Conservation (phyloP, 352 stramenopile genomes). For the Phytophthora boehmeriae region DNA sequence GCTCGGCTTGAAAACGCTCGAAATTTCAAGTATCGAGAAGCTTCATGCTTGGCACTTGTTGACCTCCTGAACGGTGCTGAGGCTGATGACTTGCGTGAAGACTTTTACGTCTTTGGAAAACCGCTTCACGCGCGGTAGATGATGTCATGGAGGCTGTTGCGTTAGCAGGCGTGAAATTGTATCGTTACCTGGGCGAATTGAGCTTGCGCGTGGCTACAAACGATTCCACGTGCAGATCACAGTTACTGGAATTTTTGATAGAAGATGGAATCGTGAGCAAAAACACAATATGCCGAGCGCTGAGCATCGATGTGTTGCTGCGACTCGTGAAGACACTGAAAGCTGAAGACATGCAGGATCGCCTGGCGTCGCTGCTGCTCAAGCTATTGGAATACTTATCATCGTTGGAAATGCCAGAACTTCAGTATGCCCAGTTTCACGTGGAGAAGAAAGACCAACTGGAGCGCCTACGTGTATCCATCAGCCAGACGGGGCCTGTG, state of each 20-base stretch:
- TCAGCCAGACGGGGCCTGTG: slow-evolving; percentile 78
- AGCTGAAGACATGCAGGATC: slow-evolving; percentile 56
- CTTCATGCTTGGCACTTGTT: slow-evolving; percentile 61
- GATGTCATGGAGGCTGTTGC: slow-evolving; percentile 79
- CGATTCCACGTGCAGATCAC: slow-evolving; percentile 51
- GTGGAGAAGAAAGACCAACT: slow-evolving; percentile 86
- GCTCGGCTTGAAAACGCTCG: slow-evolving; percentile 60
- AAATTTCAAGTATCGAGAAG: slow-evolving; percentile 87
- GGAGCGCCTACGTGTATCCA: slow-evolving; percentile 74
- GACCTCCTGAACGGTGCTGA: slow-evolving; percentile 69
- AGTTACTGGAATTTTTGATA: slow-evolving; percentile 72
- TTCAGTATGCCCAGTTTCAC: slow-evolving; percentile 88
- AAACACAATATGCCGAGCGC: slow-evolving; percentile 62
- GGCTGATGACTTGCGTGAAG: slow-evolving; percentile 44
- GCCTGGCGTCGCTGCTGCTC: slow-evolving; percentile 58
- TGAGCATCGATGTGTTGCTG: slow-evolving; percentile 78
- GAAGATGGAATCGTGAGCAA: slow-evolving; percentile 72
- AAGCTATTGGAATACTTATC: slow-evolving; percentile 81
- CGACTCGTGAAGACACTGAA: slow-evolving; percentile 72
- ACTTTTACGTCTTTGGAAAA: slow-evolving; percentile 74
- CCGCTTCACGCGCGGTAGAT: slow-evolving; percentile 71
- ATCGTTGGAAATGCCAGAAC: slow-evolving; percentile 82
- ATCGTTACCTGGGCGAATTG: slow-evolving; percentile 70
- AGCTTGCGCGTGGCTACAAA: slow-evolving; percentile 68
- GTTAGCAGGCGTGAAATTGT: slow-evolving; percentile 72